These are phyloP conservation scores for Dimocarpus longan DNA, from an alignment of 345 rosid species.

Conservation along the genomic window DNA sequence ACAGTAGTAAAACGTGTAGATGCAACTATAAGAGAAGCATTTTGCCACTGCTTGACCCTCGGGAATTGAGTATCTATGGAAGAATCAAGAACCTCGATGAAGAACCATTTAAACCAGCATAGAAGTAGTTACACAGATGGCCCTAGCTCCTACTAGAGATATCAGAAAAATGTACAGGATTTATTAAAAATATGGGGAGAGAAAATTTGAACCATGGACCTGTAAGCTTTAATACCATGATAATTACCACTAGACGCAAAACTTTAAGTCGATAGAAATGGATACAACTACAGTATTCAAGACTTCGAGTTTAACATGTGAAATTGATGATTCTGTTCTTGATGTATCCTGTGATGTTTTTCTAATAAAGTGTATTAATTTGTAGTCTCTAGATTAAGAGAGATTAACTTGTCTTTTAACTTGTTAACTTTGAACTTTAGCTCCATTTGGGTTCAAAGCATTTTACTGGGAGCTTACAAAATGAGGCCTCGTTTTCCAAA, in stretches of 20 bases:
- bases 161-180: neutral
- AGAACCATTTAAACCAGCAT: neutral
- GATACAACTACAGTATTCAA: too few species aligned
- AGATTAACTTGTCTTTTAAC: constrained; percentile 14
- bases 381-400: too few species aligned
- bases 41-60: neutral
- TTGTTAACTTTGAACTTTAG: constrained; percentile 18
- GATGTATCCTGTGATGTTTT: too few species aligned
- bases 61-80: neutral
- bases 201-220: too few species aligned
- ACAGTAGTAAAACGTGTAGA: neutral
- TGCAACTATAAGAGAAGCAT: neutral
- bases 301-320: too few species aligned
- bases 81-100: neutral
- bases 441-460: constrained; percentile 17
- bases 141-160: neutral
- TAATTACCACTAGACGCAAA: too few species aligned
- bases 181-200: too few species aligned
- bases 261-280: accelerated
- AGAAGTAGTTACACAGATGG: neutral
- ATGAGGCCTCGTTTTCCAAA: constrained; percentile 26
- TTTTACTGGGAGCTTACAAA: constrained; percentile 7
- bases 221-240: too few species aligned
- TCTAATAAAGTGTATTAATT: too few species aligned
- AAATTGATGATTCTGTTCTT: too few species aligned